Evolutionary conservation across 2,329 filamentous ascomycete genomes (phyloP), one percentile per base, ranked within the genome.

Genomic region (Phialophora chinensis): DNA sequence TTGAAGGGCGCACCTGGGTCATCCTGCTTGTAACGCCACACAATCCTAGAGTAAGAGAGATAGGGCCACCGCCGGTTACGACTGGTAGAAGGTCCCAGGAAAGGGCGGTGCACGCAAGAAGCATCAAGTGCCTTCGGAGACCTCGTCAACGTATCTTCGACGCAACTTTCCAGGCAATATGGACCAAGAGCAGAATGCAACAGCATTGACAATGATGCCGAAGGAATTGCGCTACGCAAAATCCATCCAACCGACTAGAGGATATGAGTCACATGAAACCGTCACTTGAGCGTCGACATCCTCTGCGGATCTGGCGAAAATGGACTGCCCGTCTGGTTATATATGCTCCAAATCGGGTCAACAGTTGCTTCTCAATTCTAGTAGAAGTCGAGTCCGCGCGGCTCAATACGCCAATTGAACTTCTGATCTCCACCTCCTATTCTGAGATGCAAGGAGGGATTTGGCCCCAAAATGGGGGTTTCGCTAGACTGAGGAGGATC

Each of bases 381-480:
- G 17, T 6, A n/a, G 8, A 44, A 8, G 38, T 8, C 38, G 6
- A n/a, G 14, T 44, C 38, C 25, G 49, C 49, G 23, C 49, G 20
- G 49, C 23, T 52, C 49, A 52, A 23, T 23, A 25, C 20, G 25
- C 49, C 23, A 27, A 52, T 27, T 20, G 49, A 12, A 33, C 27
- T 20, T 42, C 27, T 60, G 42, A 33, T 47, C 42, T 60, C 57
- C 42, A 54, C 49, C 44, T 42, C 59, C 59, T 61, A 53, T 61
- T 61, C 33, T 61, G 29, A 42, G 31, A n/a, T 14, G 49, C 4
- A 27, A 27, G 49, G 23, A 52, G 47, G 23, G n/a, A 29, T 53
- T 61, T 27, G 33, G 59, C 59, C 59, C 59, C 59, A 20, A 61
- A 61, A 14, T 53, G 58, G 29, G 29, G 59, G 59, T 38, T 53